A percentile compares a stretch with the other conserved stretches of the same genome.
Conservation (phyloP, 331 rosid genomes). For the Quercus lobata region DNA sequence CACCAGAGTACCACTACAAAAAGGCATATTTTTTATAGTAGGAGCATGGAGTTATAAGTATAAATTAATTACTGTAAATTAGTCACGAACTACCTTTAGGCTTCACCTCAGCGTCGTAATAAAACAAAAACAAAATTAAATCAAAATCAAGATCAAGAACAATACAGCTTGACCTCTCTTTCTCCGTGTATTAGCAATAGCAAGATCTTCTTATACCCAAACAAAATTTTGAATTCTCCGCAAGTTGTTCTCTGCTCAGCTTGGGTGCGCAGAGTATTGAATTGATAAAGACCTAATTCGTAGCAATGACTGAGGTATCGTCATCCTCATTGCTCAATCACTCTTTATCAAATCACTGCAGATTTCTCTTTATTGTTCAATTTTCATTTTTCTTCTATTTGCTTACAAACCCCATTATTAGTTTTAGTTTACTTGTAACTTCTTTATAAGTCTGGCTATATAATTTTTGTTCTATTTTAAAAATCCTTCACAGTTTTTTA, state of each 20-base stretch:
- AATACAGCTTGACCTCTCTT: not conserved
- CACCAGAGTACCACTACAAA: too few species aligned
- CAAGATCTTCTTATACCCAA: too few species aligned
- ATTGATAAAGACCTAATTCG: slow-evolving; percentile 5
- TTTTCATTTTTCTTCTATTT: not conserved
- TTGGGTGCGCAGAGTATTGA: not conserved
- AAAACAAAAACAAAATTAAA: too few species aligned
- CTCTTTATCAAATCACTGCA: not conserved
- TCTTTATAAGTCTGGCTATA: not conserved
- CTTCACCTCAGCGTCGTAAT: too few species aligned
- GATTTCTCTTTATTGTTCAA: not conserved
- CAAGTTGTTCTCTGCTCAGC: too few species aligned
- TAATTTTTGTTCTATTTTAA: too few species aligned
- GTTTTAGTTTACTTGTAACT: not conserved
- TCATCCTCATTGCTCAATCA: not conserved
- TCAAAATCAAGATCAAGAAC: not conserved
- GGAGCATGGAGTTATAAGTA: too few species aligned
- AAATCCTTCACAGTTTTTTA: too few species aligned
- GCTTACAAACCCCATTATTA: not conserved
- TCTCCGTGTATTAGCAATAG: too few species aligned
- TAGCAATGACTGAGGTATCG: slow-evolving; percentile 68
- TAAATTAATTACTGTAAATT: too few species aligned
- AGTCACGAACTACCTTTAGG: too few species aligned
- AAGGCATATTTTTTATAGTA: too few species aligned
- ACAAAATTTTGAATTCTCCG: not conserved